Base-by-base conservation (phyloP, 2,329 filamentous ascomycete genomes). In the Mycosphaerella sp. region DNA sequence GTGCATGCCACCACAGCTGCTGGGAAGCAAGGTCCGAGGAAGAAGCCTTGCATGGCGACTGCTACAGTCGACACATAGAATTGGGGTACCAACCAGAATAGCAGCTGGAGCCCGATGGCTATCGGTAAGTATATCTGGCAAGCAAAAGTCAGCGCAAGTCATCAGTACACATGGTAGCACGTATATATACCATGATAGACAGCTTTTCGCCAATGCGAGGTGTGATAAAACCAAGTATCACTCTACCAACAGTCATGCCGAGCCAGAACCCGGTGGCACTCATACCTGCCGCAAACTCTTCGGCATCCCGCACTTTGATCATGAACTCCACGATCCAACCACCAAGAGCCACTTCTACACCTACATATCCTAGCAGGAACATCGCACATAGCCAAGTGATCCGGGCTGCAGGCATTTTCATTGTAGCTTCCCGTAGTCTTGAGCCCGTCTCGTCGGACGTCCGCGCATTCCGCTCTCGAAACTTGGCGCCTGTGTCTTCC, bases 291-390 rank as follows among this genome's bases (percentile, higher is more conserved):
- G 82, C 76, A 62, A 93, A 91, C 0, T 81, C 73, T 18, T 74
- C 77, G 3, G 83, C 87, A 34, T 84, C 68, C 12, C 89, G 79
- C 18, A 89, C 82, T 16, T 79, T 74, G n/a, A 90, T 81, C 87
- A 95, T 94, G 66, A 95, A 94, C 0, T 84, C 84, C 43, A 88
- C 84, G 56, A 94, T 84, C 87, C 87, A 93, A 13, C 87, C 87
- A 16, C 85, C 84, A 2, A 89, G 72, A 0, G 80, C 81, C 53
- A 89, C 85, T 69, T 95, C 89, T 5, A 80, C 77, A 3, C 89
- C 89, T 0, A 91, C 84, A 62, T 94, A 94, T 7, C 81, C 80
- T 4, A 94, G 76, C 12, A 94, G 71, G 65, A 94, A 94, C 1
- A 85, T 54, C 2, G 87, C 78, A 39, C 81, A 75, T n/a, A 88